Percentiles rank a stretch among this genome's conserved stretches.
Evolutionary conservation across 169 alveolate species (phyloP).

Genomic region (Babesia caballi): DNA sequence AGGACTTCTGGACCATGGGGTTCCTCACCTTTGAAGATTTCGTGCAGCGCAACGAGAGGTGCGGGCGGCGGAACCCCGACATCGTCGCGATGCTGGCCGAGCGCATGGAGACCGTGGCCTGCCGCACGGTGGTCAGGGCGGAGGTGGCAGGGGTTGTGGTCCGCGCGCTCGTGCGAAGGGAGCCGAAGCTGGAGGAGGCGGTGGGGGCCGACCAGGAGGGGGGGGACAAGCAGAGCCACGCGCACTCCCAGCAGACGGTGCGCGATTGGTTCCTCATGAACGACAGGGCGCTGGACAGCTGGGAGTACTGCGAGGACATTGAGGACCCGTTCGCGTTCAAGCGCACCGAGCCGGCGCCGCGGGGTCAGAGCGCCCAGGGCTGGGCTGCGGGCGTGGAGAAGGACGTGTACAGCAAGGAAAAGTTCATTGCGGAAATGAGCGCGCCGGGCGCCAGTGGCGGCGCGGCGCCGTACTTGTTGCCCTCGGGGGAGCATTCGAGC

Average conservation of each 20-base stretch:
- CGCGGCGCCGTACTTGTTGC: not conserved
- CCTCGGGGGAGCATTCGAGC: not conserved
- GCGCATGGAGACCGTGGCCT: not conserved
- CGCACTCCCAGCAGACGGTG: not conserved
- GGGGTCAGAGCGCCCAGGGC: not conserved
- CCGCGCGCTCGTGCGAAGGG: not conserved
- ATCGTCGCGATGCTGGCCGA: not conserved
- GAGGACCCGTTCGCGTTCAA: constrained; percentile 35
- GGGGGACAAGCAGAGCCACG: not conserved
- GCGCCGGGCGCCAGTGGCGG: not conserved
- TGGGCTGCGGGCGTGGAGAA: not conserved
- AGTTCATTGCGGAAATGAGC: constrained; percentile 20
- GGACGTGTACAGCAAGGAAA: constrained; percentile 1
- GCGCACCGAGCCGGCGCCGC: not conserved
- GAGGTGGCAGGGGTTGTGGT: not conserved
- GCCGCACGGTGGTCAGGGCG: not conserved
- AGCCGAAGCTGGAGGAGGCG: not conserved
- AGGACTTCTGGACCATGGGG: not conserved
- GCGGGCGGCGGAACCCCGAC: not conserved
- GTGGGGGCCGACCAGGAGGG: not conserved
- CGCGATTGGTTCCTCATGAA: constrained; percentile 15
- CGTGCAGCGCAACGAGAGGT: not conserved
- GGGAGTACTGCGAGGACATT: constrained; percentile 51
- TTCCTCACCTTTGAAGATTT: constrained; percentile 6
- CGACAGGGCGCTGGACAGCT: constrained; percentile 15